Evolutionary conservation across 306 rosid genomes (phyloP).

Genomic region (Begonia masoniana): DNA sequence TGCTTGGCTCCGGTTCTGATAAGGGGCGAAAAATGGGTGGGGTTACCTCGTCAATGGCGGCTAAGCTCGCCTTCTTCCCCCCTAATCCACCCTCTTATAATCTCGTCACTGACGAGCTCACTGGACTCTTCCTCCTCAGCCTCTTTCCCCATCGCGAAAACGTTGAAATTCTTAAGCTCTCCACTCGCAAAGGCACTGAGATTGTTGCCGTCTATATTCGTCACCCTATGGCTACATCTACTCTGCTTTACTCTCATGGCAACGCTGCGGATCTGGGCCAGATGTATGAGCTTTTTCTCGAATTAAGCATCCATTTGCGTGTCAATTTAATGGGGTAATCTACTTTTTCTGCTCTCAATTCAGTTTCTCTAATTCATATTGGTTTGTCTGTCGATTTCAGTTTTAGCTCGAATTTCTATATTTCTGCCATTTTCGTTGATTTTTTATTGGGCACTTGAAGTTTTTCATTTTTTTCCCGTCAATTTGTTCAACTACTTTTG

Average conservation of each 20-base stretch:
- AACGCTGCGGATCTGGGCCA: constrained; percentile 99
- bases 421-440: constrained; percentile 4
- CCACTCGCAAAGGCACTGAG: constrained; percentile 74
- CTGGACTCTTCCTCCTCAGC: constrained; percentile 60
- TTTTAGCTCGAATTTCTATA: not conserved
- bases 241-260: constrained; percentile 84
- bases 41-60: constrained; percentile 96
- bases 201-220: constrained; percentile 69
- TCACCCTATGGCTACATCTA: constrained; percentile 81
- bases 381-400: no score
- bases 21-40: constrained; percentile 52
- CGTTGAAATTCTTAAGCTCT: constrained; percentile 64
- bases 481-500: not conserved
- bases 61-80: constrained; percentile 90
- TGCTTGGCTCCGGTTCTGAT: not conserved
- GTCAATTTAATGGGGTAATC: constrained; percentile 83
- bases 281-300: constrained; percentile 91
- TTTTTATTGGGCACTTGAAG: not conserved
- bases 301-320: constrained; percentile 71
- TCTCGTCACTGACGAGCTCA: constrained; percentile 40
- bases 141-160: constrained; percentile 84
- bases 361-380: not conserved
- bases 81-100: constrained; percentile 82
- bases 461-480: not conserved
- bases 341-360: not conserved